Evolutionary conservation across 305 asterid genomes (phyloP).

Genomic region (Plantago lanceolata): DNA sequence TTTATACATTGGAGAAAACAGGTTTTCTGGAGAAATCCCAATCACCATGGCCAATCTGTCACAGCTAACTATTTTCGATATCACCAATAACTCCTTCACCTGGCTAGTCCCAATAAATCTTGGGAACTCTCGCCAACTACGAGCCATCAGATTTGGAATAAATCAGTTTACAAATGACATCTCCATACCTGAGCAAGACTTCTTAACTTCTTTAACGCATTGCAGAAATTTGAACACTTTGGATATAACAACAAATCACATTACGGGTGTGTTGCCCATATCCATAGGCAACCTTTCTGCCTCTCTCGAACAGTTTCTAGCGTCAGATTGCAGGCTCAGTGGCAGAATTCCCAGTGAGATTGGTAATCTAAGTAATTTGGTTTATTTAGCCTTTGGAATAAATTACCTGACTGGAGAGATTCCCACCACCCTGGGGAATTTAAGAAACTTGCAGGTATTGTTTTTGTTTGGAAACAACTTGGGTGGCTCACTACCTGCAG

Average conservation of each 20-base stretch:
- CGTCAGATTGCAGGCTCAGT: not conserved
- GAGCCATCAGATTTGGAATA: fast-evolving
- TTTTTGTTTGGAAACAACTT: too few species aligned
- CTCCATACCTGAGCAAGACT: slow-evolving; percentile 17
- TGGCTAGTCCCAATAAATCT: slow-evolving; percentile 20
- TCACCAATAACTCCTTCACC: slow-evolving; percentile 11
- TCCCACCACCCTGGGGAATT: slow-evolving; percentile 21
- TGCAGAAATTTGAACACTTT: not conserved
- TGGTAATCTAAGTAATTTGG: slow-evolving; percentile 21
- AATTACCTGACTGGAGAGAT: slow-evolving; percentile 22
- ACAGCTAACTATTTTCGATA: not conserved
- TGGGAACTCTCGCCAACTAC: slow-evolving; percentile 12
- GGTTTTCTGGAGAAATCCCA: slow-evolving; percentile 19
- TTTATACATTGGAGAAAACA: not conserved
- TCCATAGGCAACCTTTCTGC: slow-evolving; percentile 25
- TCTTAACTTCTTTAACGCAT: slow-evolving; percentile 6
- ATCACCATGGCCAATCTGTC: not conserved
- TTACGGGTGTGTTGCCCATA: slow-evolving; percentile 22
- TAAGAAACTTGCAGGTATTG: slow-evolving; percentile 22
- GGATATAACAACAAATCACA: not conserved
- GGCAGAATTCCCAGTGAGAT: slow-evolving; percentile 23
- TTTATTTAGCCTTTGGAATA: not conserved
- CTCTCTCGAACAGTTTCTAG: not conserved
- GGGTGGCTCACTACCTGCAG: slow-evolving; percentile 1
- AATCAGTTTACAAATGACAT: slow-evolving; percentile 20